These are phyloP conservation scores for Cystobasidiopsis lactophilus DNA, from an alignment of 768 basidiomycete genomes.

Conservation along the genomic window DNA sequence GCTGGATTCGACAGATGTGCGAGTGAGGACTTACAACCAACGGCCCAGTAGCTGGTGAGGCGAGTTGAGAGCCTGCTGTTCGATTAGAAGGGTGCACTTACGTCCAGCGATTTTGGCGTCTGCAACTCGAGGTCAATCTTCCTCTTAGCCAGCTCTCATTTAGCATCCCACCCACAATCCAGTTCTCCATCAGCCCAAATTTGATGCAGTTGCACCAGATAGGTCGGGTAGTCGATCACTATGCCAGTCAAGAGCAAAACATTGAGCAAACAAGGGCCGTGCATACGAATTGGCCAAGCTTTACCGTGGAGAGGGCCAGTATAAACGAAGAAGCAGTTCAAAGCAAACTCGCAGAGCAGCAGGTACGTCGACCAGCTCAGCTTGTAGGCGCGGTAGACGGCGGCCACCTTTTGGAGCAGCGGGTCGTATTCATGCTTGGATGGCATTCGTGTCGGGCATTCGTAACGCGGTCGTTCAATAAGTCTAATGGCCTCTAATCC, in stretches of 20 bases:
- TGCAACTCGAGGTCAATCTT: no score
- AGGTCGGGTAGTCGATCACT: conserved; percentile 1
- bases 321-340: not conserved
- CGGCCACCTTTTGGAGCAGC: not conserved
- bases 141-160: no score
- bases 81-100: not conserved
- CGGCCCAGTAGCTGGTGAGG: not conserved
- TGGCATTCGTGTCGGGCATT: no score
- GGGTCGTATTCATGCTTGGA: no score
- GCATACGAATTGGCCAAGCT: not conserved
- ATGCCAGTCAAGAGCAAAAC: no score
- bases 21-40: no score
- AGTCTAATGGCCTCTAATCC: no score
- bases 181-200: not conserved
- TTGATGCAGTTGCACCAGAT: not conserved
- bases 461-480: no score
- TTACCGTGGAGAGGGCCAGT: not conserved
- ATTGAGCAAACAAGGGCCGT: not conserved
- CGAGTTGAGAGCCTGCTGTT: not conserved
- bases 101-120: not conserved
- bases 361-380: not conserved
- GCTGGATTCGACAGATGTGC: no score
- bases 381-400: not conserved
- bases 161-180: no score
- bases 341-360: not conserved